Percentiles rank a stretch among this genome's conserved stretches.
These are phyloP conservation scores for Hyphopichia pseudoburtonii DNA, from an alignment of 1,139 yeast genomes.

Conservation along the genomic window DNA sequence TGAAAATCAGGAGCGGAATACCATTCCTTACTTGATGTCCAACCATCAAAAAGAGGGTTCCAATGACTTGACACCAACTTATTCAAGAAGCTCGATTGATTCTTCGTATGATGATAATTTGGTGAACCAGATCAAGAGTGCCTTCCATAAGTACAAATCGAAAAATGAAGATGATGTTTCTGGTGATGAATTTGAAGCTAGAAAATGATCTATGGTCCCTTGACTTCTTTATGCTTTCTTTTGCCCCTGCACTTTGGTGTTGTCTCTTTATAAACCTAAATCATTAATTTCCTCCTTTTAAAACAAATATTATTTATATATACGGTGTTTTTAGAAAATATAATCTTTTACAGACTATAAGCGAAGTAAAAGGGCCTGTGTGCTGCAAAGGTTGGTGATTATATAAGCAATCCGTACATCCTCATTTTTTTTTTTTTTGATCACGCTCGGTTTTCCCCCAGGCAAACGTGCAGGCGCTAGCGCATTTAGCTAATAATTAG, in stretches of 20 bases:
- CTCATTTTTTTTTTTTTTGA: too few species aligned
- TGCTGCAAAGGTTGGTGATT: too few species aligned
- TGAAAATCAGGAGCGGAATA: slow-evolving; percentile 12
- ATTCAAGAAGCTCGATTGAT: slow-evolving; percentile 38
- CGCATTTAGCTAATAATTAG: too few species aligned
- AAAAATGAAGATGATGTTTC: slow-evolving; percentile 41
- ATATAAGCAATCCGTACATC: too few species aligned
- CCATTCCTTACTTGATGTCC: slow-evolving; percentile 4
- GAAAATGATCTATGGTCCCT: slow-evolving; percentile 14
- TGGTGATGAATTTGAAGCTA: slow-evolving; percentile 62
- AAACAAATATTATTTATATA: too few species aligned
- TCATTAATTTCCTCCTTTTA: too few species aligned
- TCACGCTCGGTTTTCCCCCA: too few species aligned
- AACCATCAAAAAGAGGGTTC: slow-evolving; percentile 16
- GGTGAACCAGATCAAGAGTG: slow-evolving; percentile 52
- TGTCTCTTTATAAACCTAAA: not conserved
- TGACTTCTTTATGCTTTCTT: not conserved
- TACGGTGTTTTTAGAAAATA: too few species aligned
- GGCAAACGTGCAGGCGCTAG: too few species aligned
- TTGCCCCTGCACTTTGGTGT: not conserved
- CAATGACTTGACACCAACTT: slow-evolving; percentile 27
- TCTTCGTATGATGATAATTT: slow-evolving; percentile 39
- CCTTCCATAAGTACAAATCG: slow-evolving; percentile 48
- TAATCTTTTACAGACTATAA: too few species aligned
- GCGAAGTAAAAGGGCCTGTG: too few species aligned